Evolutionary conservation across 495 filamentous ascomycete species (phyloP).

Genomic region (Monascus purpureus): DNA sequence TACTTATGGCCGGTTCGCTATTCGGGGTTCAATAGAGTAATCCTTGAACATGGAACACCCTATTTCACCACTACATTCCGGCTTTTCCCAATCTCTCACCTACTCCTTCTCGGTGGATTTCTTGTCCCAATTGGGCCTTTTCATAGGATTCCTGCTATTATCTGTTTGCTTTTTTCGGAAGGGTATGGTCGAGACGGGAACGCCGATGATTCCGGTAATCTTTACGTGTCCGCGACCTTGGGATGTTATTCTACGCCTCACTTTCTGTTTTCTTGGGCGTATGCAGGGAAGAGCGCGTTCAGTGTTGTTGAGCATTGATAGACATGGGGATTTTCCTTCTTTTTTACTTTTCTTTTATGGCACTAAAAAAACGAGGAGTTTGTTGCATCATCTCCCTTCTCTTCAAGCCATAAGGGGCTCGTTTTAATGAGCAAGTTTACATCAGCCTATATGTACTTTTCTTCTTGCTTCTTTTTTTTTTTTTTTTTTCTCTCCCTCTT

Average conservation of each 20-base stretch:
- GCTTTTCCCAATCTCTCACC: no score
- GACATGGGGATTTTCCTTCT: conserved; percentile 17
- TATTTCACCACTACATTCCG: no score
- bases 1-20: conserved; percentile 3
- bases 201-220: conserved; percentile 30
- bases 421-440: no score
- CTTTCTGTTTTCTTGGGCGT: conserved; percentile 29
- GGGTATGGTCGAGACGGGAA: conserved; percentile 17
- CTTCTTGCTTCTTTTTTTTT: no score
- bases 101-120: conserved; percentile 2
- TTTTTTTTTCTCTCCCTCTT: no score
- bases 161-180: conserved; percentile 8
- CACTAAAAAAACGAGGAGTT: no score
- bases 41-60: conserved; percentile 10
- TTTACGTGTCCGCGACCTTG: conserved; percentile 23
- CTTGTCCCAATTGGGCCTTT: conserved; percentile 5
- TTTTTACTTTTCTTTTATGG: conserved; percentile 14
- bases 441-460: no score
- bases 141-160: conserved; percentile 5
- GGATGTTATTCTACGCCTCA: conserved; percentile 19
- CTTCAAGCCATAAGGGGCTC: no score
- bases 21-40: conserved; percentile 8
- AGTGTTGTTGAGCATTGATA: conserved; percentile 26
- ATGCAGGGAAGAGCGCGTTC: conserved; percentile 21
- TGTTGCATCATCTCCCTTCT: no score